Percentiles rank a stretch among this genome's conserved stretches.
phyloP scores from a whole-genome alignment of 768 basidiomycete species.

The Boletales sp. region DNA sequence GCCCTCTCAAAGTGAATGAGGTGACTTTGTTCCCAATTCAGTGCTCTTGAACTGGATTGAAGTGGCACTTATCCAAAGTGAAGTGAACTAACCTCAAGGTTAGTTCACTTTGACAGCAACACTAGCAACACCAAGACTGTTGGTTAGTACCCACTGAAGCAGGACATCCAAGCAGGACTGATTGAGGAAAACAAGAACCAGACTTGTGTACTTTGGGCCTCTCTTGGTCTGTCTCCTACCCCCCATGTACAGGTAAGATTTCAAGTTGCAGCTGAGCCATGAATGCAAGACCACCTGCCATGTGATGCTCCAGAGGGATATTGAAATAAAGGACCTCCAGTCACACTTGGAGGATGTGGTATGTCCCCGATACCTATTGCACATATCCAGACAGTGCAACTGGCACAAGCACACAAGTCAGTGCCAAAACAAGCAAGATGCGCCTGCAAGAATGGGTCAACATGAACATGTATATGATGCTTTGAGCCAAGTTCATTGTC shows the following conservation, averaged over 20 bases:
- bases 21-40: not conserved
- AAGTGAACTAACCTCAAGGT: not conserved
- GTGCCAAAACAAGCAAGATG: conserved; percentile 78
- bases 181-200: conserved; percentile 85
- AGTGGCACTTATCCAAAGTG: not conserved
- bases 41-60: not conserved
- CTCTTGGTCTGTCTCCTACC: not conserved
- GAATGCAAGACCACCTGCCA: conserved; percentile 77
- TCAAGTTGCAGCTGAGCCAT: conserved; percentile 62
- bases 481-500: too few species aligned
- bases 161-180: conserved; percentile 79
- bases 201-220: conserved; percentile 45
- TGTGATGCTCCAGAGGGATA: conserved; percentile 72
- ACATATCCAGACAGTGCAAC: conserved; percentile 49
- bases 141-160: too few species aligned
- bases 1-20: not conserved
- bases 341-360: conserved; percentile 68
- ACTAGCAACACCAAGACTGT: too few species aligned
- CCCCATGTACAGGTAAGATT: conserved; percentile 63
- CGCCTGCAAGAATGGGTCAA: conserved; percentile 67
- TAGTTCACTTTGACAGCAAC: not conserved
- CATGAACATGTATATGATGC: not conserved
- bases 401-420: conserved; percentile 64
- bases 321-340: conserved; percentile 75
- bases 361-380: conserved; percentile 21